Evolutionary conservation across 2,329 filamentous ascomycete species (phyloP).

Genomic region (Polychaeton citri): DNA sequence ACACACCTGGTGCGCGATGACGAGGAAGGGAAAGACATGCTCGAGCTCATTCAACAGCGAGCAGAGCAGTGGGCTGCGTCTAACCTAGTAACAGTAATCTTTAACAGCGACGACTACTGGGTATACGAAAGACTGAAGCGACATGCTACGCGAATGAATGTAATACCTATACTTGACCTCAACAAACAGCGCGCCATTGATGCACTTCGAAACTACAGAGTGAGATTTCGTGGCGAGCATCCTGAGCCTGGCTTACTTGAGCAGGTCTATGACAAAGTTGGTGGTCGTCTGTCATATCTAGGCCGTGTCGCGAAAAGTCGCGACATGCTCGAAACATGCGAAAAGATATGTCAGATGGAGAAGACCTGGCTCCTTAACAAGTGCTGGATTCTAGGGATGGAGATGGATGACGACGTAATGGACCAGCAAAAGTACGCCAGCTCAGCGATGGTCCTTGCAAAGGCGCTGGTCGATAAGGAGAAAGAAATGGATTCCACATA

Average conservation of each 20-base stretch:
- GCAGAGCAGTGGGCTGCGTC: slow-evolving; percentile 94
- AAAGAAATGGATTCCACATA: slow-evolving; percentile 49
- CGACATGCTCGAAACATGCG: slow-evolving; percentile 68
- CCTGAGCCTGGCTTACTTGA: slow-evolving; percentile 45
- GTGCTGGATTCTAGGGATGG: slow-evolving; percentile 60
- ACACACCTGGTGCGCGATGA: slow-evolving; percentile 85
- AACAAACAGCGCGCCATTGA: slow-evolving; percentile 63
- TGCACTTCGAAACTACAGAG: slow-evolving; percentile 68
- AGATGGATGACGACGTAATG: slow-evolving; percentile 96
- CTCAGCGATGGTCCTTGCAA: slow-evolving; percentile 85
- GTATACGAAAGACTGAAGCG: slow-evolving; percentile 90
- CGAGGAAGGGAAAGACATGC: slow-evolving; percentile 79
- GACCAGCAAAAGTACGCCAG: slow-evolving; percentile 94
- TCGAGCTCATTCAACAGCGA: slow-evolving; percentile 88
- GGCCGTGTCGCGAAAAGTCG: slow-evolving; percentile 76
- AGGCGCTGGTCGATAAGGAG: slow-evolving; percentile 77
- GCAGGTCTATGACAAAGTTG: slow-evolving; percentile 72
- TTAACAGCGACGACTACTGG: slow-evolving; percentile 98
- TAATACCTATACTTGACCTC: slow-evolving; percentile 74
- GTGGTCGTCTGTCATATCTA: slow-evolving; percentile 76
- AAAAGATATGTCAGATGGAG: slow-evolving; percentile 56
- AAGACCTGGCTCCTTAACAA: slow-evolving; percentile 71
- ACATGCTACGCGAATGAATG: slow-evolving; percentile 87
- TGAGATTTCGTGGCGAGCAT: slow-evolving; percentile 58
- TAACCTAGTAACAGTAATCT: slow-evolving; percentile 79